Conservation (phyloP, 2,329 filamentous ascomycete genomes). For the Phyllosticta capitalensis region DNA sequence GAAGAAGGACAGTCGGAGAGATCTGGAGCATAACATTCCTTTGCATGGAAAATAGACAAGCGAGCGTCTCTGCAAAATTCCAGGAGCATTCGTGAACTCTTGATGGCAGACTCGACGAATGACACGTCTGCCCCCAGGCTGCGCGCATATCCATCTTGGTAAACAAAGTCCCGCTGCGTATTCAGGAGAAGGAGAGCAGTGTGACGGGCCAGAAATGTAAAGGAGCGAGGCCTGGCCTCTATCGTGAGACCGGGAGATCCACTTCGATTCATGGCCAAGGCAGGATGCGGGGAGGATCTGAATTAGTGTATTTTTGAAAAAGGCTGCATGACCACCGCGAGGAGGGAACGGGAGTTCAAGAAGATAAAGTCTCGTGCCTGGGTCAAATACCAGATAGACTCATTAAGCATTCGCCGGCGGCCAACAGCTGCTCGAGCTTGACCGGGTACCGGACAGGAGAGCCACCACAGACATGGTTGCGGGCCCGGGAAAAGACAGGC, state of each 20-base stretch:
- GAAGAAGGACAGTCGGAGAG: constrained; percentile 44
- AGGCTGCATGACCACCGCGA: neutral
- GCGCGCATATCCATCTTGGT: constrained; percentile 41
- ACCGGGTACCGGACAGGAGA: neutral
- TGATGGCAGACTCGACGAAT: constrained; percentile 31
- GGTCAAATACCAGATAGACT: neutral
- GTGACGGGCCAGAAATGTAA: constrained; percentile 36
- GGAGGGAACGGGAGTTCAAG: neutral
- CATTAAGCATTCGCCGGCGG: constrained; percentile 3
- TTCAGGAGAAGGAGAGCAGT: constrained; percentile 44
- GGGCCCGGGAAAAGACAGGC: neutral
- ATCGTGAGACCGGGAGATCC: constrained; percentile 8
- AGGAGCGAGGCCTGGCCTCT: constrained; percentile 38
- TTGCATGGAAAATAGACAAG: constrained; percentile 40
- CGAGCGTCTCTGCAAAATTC: constrained; percentile 33
- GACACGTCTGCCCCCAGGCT: constrained; percentile 40
- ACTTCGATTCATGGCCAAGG: neutral
- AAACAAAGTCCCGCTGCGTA: constrained; percentile 44
- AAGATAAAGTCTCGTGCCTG: neutral
- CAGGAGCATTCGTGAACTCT: constrained; percentile 33
- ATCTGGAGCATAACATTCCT: constrained; percentile 42
- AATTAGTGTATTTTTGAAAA: neutral
- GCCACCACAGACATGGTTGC: neutral
- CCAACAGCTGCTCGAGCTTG: neutral
- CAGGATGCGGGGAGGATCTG: neutral